These are phyloP conservation scores for Pichia terricola DNA, from an alignment of 1,139 yeast species.

Conservation along the genomic window DNA sequence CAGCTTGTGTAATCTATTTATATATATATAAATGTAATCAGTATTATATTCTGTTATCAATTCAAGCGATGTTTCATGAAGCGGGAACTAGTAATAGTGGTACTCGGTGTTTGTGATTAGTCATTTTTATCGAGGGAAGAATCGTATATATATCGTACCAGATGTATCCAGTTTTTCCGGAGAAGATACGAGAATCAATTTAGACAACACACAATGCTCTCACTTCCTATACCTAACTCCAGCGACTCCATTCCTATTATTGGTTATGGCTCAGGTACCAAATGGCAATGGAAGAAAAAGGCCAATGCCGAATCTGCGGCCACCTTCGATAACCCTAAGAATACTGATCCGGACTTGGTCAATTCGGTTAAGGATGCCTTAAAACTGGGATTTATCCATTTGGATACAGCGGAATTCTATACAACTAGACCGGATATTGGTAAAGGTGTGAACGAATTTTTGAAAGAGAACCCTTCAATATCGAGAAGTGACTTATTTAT, in stretches of 20 bases:
- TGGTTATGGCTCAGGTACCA: constrained; percentile 51
- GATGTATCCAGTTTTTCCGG: no score
- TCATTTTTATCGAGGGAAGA: no score
- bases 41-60: no score
- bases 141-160: no score
- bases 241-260: constrained; percentile 27
- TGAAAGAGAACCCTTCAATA: constrained; percentile 25
- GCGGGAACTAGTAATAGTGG: no score
- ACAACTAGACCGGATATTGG: constrained; percentile 50
- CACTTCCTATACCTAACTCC: constrained; percentile 13
- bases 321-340: constrained; percentile 19
- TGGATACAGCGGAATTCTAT: constrained; percentile 54
- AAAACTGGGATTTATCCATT: constrained; percentile 37
- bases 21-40: no score
- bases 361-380: constrained; percentile 35
- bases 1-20: no score
- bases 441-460: constrained; percentile 29
- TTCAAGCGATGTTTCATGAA: no score
- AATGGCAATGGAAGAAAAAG: constrained; percentile 47
- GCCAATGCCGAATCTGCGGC: constrained; percentile 19
- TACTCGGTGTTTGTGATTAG: no score
- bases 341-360: constrained; percentile 30
- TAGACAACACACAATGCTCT: no score
- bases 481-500: constrained; percentile 42
- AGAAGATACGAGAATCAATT: no score